Evolutionary conservation across 768 basidiomycete genomes (phyloP), one percentile per base, ranked within the genome.

Genomic region (Steccherinum ochraceum): DNA sequence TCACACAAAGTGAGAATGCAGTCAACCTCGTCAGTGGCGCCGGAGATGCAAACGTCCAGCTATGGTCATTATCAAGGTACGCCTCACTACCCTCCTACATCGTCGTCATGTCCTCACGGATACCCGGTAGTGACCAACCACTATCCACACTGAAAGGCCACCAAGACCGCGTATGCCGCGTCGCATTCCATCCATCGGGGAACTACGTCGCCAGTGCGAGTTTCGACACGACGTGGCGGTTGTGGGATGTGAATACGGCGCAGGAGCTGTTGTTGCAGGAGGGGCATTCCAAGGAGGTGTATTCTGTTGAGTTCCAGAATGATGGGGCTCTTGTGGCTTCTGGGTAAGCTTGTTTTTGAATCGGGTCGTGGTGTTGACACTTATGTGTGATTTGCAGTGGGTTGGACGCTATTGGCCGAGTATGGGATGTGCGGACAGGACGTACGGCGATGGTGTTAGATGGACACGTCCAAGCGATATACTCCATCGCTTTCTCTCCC

Each of bases 381-480:
- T n/a, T n/a, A n/a, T n/a, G n/a, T n/a, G n/a, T n/a, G n/a, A n/a
- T n/a, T n/a, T 24, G 18, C 57, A 97, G 94, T 25, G 96, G 96
- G 19, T 78, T 98, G 20, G 96, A 99, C 61, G 94, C 93, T 1
- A 93, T 98, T 60, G 96, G 93, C 0, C 84, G 96, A 25, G 88
- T 98, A 3, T 99, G 96, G 96, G 96, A 99, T 68, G 65, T 95
- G 18, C 81, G 96, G 44, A 94, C 93, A 12, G 96, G 96, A 5
- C 76, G 90, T 60, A 97, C 95, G 1, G 93, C 93, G 0, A 96
- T 97, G 93, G 93, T 98, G 3, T 80, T 99, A 27, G 95, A 98
- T 56, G 96, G 96, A 1, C 96, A 99, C 56, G 87, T 94, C 2
- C 85, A 95, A 67, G 86, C 90, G 54, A 93, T 99, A 56, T 86